Base-by-base conservation (phyloP, 768 basidiomycete genomes). In the Steccherinum ochraceum region DNA sequence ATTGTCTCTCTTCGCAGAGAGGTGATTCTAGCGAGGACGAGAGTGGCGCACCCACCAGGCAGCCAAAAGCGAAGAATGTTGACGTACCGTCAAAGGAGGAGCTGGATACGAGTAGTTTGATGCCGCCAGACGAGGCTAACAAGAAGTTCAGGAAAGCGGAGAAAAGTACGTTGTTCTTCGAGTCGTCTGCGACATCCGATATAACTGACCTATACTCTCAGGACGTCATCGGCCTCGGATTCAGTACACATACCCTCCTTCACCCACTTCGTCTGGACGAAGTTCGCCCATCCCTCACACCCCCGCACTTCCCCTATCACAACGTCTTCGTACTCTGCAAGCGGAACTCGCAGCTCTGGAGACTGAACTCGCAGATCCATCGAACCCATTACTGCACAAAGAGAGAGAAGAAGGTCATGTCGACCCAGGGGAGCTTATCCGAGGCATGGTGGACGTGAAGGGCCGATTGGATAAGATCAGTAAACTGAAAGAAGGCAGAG, bases 321-420 rank as follows among this genome's bases (percentile, higher is more conserved):
- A 62, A 27, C 66, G 64, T 25, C 66, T 93, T 19, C 77, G 78
- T 7, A 66, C 71, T 2, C 73, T 99, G 5, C 87, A 92, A 53
- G 75, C 77, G 2, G 95, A 99, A 61, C 72, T 97, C 0, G 66
- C 77, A 0, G 76, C 89, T 24, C 75, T 99, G 3, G 95, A 99
- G 64, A 64, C 71, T 1, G 90, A 94, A 60, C 72, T 94, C n/a
- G 75, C 83, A 0, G 87, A 91, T 57, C 89, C 88, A 10, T 78
- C 88, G 2, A 90, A 86, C 61, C 84, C 85, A 13, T 68, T 81
- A 12, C 60, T 87, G 21, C 73, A 74, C 45, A 77, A 76, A 50
- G 84, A 84, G 51, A 69, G 75, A 23, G 79, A 81, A 49, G 76
- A 78, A 40, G 77, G 78, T 39, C 75, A 77, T 46, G 75, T 83